Percentiles rank a stretch among this genome's conserved stretches.
phyloP scores from a whole-genome alignment of 139 green algal species.

The Mesostigma viride region DNA sequence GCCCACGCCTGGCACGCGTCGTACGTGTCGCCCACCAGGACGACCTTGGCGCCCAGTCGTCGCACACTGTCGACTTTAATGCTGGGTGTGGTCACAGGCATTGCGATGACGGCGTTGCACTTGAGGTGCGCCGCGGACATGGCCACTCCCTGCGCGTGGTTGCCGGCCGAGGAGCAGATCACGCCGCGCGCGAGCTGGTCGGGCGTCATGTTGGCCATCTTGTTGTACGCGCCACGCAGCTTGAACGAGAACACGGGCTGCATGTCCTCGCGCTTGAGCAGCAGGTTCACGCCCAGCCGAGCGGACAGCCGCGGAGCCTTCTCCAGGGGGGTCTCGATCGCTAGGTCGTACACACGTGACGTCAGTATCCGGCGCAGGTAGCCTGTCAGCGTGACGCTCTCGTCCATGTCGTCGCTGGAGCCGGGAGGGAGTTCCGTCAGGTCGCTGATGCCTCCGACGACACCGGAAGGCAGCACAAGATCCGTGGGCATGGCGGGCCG shows the following conservation, averaged over 20 bases:
- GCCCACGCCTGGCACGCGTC: slow-evolving; percentile 74
- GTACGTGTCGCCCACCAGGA: slow-evolving; percentile 87
- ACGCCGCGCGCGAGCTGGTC: slow-evolving; percentile 66
- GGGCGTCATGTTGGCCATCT: slow-evolving; percentile 67
- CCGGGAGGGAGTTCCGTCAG: too few species aligned
- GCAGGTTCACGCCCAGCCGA: slow-evolving; percentile 48
- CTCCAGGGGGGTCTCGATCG: slow-evolving; percentile 75
- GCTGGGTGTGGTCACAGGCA: slow-evolving; percentile 69
- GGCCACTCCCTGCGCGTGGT: slow-evolving; percentile 92
- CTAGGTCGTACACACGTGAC: slow-evolving; percentile 90
- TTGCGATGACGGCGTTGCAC: slow-evolving; percentile 72
- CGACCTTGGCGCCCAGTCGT: slow-evolving; percentile 69
- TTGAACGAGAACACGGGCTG: slow-evolving; percentile 91
- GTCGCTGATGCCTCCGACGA: too few species aligned
- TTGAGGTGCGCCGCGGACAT: slow-evolving; percentile 46
- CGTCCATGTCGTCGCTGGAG: too few species aligned
- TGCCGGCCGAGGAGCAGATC: slow-evolving; percentile 83
- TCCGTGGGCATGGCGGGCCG: too few species aligned
- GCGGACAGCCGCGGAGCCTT: slow-evolving; percentile 62
- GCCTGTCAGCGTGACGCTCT: slow-evolving; percentile 25
- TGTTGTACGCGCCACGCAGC: slow-evolving; percentile 80
- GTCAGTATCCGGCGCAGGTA: slow-evolving; percentile 87
- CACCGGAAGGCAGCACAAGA: too few species aligned
- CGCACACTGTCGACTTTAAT: slow-evolving; percentile 58
- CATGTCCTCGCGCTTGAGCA: slow-evolving; percentile 93